These are phyloP conservation scores for Pichia sp. DNA, from an alignment of 1,139 yeast species.

Conservation along the genomic window DNA sequence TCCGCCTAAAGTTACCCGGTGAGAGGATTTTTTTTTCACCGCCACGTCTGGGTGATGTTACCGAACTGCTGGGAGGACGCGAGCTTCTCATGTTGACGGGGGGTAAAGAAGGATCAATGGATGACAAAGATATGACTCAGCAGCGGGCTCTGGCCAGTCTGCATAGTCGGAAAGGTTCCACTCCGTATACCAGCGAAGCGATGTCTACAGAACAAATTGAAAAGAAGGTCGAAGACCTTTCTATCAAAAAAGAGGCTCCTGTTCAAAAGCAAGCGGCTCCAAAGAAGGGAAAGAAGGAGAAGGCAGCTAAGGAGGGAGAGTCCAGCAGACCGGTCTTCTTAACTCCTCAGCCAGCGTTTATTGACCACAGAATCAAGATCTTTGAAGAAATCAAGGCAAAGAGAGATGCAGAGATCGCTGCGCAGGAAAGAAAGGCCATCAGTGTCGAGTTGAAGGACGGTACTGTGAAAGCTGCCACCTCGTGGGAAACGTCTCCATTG, in stretches of 20 bases:
- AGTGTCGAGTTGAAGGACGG: constrained; percentile 87
- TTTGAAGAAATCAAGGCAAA: constrained; percentile 79
- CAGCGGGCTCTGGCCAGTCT: neutral
- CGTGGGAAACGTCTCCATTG: constrained; percentile 90
- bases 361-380: constrained; percentile 71
- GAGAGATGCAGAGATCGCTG: constrained; percentile 68
- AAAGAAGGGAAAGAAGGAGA: constrained; percentile 27
- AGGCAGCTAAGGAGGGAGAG: constrained; percentile 29
- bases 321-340: constrained; percentile 43
- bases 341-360: constrained; percentile 78
- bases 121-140: neutral
- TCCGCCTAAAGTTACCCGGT: neutral
- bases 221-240: constrained; percentile 51
- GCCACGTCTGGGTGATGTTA: neutral
- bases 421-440: constrained; percentile 56
- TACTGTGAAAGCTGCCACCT: constrained; percentile 64
- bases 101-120: neutral
- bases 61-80: neutral
- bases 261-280: constrained; percentile 8
- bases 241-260: constrained; percentile 34
- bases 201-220: constrained; percentile 38
- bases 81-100: neutral
- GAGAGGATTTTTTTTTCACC: neutral
- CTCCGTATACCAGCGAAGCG: neutral
- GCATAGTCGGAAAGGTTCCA: neutral